Base-by-base conservation (phyloP, 2,329 filamentous ascomycete genomes). In the Podosphaera fusca region DNA sequence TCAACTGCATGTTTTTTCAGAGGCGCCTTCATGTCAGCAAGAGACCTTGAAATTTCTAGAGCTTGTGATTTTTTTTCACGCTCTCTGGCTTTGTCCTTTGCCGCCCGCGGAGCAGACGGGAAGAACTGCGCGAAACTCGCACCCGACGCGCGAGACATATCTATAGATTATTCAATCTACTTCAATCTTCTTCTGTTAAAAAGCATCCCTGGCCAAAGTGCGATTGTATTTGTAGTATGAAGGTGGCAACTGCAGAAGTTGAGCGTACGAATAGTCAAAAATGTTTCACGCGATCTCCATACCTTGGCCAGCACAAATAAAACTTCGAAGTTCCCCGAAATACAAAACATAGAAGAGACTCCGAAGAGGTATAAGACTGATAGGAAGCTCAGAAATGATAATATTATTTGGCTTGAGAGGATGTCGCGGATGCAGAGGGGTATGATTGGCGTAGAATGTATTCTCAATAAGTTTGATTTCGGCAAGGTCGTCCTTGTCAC, bases 81-180 rank as follows among this genome's bases (percentile, higher is more conserved):
- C 69, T 81, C 78, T 67, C 75, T 75, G 62, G 76, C 75, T 65
- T 74, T 74, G 67, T 78, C 75, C 69, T 74, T 74, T 58, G 75
- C 74, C 58, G 66, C 64, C 54, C 64, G 65, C 64, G 85, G 84
- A 67, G 84, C 85, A 68, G 83, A 80, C 64, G 84, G 85, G 71
- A 88, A 89, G 77, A 87, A 92, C 73, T 88, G 81, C 72, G 84
- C 85, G 76, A 88, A 89, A 73, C 82, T 82, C 74, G 84, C 82
- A 70, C 75, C 74, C 60, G 78, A 76, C 69, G 82, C 79, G 75
- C 85, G 86, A 80, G 86, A 86, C 84, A 85, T 86, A 73, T 73
- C 81, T 75, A 67, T 57, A 63, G 61, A 61, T 58, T 60, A 51
- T 69, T 62, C 60, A 59, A 63, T 67, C 64, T 67, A 67, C 62